These are phyloP conservation scores for Favolaschia claudopus DNA, from an alignment of 768 basidiomycete species.

Conservation along the genomic window DNA sequence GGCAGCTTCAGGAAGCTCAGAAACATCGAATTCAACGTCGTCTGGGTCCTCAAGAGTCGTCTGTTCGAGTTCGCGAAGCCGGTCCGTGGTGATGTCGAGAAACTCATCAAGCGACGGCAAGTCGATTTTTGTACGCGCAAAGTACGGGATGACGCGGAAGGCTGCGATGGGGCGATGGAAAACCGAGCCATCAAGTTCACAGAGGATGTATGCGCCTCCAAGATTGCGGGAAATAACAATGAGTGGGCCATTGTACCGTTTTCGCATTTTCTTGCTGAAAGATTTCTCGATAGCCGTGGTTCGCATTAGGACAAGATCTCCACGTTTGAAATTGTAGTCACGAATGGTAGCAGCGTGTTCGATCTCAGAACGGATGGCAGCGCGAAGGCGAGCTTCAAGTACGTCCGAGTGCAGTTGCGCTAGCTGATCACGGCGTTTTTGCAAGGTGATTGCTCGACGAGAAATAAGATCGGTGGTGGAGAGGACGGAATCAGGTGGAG, in stretches of 20 bases:
- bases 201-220: no score
- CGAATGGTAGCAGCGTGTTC: no score
- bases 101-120: conserved; percentile 15
- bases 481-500: conserved; percentile 18
- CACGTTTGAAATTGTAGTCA: conserved; percentile 36
- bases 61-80: no score
- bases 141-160: conserved; percentile 33
- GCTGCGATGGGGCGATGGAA: conserved; percentile 26
- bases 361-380: no score
- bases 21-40: no score
- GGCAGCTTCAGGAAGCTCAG: no score
- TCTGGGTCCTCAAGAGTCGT: no score
- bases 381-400: conserved; percentile 14
- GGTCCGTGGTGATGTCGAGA: conserved; percentile 17
- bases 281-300: conserved; percentile 40
- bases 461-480: conserved; percentile 32
- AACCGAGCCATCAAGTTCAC: conserved; percentile 31
- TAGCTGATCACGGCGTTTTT: conserved; percentile 29
- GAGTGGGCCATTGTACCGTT: conserved; percentile 42
- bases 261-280: no score
- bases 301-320: conserved; percentile 39
- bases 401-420: conserved; percentile 16
- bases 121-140: neutral
- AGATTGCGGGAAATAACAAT: conserved; percentile 36
- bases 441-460: conserved; percentile 23